phyloP scores from a whole-genome alignment of 306 rosid species.

The barrel medic (Medicago truncatula) region DNA sequence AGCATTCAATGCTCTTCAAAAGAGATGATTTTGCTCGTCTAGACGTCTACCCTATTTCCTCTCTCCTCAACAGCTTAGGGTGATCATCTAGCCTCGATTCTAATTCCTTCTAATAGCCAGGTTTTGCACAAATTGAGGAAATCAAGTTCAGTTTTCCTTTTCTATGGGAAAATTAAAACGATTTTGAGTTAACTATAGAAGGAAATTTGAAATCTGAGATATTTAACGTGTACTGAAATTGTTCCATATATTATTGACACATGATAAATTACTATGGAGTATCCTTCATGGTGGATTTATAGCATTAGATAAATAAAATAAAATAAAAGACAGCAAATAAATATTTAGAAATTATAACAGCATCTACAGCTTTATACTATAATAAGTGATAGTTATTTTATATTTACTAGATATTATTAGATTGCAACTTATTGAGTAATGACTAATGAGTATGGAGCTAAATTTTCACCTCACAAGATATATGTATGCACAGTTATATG shows the following conservation, averaged over 20 bases:
- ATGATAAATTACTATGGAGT: not conserved
- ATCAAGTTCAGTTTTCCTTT: not conserved
- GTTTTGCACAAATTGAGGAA: conserved; percentile 12
- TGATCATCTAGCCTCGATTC: conserved; percentile 6
- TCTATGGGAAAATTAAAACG: not conserved
- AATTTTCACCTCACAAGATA: conserved; percentile 14
- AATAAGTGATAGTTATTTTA: conserved; percentile 12
- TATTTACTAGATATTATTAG: conserved; percentile 24
- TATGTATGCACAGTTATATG: conserved; percentile 17
- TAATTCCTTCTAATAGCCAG: conserved; percentile 8
- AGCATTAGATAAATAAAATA: not conserved
- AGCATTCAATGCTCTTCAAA: conserved; percentile 12
- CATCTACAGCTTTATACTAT: not conserved
- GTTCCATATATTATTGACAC: conserved; percentile 1
- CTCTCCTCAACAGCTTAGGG: conserved; percentile 1
- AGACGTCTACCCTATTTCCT: conserved; percentile 22
- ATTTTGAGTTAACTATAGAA: not conserved
- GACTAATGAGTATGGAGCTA: conserved; percentile 7
- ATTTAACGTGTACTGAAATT: conserved; percentile 18
- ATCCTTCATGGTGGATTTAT: conserved; percentile 6
- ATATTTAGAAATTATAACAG: conserved; percentile 5
- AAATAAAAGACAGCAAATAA: conserved; percentile 14
- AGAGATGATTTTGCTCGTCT: conserved; percentile 17
- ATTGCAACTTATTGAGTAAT: conserved; percentile 24
- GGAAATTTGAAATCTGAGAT: not conserved